phyloP scores from a whole-genome alignment of 2,329 filamentous ascomycete genomes.

The Immersiporthe knoxdaviesiana region DNA sequence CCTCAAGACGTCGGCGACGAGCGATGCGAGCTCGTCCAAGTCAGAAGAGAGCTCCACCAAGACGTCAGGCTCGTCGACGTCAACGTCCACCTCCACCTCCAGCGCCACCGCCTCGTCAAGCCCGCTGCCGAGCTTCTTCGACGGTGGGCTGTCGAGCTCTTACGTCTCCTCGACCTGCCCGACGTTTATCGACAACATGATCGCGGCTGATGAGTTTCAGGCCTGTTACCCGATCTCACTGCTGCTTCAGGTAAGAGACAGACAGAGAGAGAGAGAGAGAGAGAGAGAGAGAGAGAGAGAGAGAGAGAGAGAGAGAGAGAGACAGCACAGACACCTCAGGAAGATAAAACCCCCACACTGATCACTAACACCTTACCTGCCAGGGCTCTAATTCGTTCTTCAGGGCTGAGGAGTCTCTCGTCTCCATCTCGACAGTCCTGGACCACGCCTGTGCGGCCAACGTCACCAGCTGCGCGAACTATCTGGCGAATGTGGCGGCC shows the following conservation, averaged over 20 bases:
- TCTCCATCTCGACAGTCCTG: conserved; percentile 75
- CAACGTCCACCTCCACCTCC: conserved; percentile 37
- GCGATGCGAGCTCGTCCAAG: conserved; percentile 33
- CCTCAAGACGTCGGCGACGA: conserved; percentile 38
- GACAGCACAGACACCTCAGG: background rate
- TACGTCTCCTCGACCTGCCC: conserved; percentile 65
- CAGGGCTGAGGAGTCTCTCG: conserved; percentile 70
- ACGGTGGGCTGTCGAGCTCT: conserved; percentile 65
- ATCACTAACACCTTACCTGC: conserved; percentile 19
- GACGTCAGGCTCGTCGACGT: conserved; percentile 19
- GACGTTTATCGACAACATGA: conserved; percentile 68
- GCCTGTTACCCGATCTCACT: conserved; percentile 83
- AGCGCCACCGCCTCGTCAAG: conserved; percentile 36
- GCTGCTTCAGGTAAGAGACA: conserved; percentile 69
- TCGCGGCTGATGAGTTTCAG: conserved; percentile 68
- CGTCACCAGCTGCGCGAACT: conserved; percentile 63
- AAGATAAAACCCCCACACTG: conserved; percentile 28
- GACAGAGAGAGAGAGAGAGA: no score
- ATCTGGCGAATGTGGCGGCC: conserved; percentile 67
- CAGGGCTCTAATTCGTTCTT: conserved; percentile 88
- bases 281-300: no score
- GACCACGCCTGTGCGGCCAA: conserved; percentile 77
- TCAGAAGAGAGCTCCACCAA: background rate
- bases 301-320: no score
- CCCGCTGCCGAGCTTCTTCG: conserved; percentile 67